A percentile compares a stretch with the other conserved stretches of the same genome.
Conservation (phyloP, 495 filamentous ascomycete genomes). For the Acidomyces sp. region DNA sequence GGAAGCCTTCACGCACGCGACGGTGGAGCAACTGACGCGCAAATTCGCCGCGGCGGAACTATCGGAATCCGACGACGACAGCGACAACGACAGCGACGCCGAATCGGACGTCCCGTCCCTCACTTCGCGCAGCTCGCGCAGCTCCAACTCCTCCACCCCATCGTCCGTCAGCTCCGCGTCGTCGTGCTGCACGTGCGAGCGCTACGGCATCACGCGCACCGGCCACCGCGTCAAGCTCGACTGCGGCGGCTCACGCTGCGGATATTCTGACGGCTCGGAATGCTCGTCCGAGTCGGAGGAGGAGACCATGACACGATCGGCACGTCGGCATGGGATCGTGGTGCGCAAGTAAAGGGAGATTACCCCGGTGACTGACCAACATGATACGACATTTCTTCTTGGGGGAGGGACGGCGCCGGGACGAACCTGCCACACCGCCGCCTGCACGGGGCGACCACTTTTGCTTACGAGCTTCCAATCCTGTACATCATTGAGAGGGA, state of each 20-base stretch:
- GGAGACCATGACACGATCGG: constrained; percentile 24
- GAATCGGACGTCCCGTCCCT: constrained; percentile 40
- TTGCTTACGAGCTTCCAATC: too few relatives aligned
- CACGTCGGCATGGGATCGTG: constrained; percentile 66
- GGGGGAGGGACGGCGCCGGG: too few relatives aligned
- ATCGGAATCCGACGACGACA: constrained; percentile 6
- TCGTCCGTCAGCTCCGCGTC: constrained; percentile 59
- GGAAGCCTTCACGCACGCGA: constrained; percentile 40
- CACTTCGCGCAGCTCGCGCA: constrained; percentile 57
- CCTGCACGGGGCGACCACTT: too few relatives aligned
- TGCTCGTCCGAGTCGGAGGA: constrained; percentile 31
- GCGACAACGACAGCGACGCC: constrained; percentile 28
- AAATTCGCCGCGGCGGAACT: constrained; percentile 39
- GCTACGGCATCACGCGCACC: constrained; percentile 89
- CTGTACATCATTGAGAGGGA: too few relatives aligned
- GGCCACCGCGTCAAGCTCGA: constrained; percentile 88
- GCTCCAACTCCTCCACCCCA: constrained; percentile 62
- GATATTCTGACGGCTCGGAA: constrained; percentile 55
- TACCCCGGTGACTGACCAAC: background rate
- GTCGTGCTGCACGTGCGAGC: constrained; percentile 71
- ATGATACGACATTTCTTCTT: background rate
- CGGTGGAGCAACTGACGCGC: constrained; percentile 56
- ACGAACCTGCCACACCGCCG: too few relatives aligned
- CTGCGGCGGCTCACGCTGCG: constrained; percentile 77
- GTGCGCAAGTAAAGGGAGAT: constrained; percentile 35